These are phyloP conservation scores for Russula sp. DNA, from an alignment of 768 basidiomycete genomes.

Conservation along the genomic window DNA sequence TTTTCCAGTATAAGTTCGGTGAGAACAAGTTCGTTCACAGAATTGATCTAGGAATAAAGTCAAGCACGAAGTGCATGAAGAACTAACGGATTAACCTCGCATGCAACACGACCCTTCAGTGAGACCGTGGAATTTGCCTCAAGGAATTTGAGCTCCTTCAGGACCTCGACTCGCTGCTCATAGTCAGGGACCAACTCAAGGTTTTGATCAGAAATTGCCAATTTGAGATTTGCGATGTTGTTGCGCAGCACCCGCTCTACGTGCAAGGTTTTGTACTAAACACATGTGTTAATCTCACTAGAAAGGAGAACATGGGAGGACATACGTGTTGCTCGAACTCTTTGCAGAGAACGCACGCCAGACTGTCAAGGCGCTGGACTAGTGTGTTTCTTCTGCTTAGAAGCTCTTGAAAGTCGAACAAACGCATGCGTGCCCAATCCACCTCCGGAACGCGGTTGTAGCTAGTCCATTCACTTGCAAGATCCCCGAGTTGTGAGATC, in stretches of 20 bases:
- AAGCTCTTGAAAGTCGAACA: constrained; percentile 88
- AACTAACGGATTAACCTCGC: constrained; percentile 58
- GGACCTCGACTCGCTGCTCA: constrained; percentile 85
- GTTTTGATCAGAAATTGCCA: constrained; percentile 93
- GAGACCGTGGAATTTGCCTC: constrained; percentile 94
- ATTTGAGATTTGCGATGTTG: constrained; percentile 71
- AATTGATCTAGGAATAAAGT: constrained; percentile 73
- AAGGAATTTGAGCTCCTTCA: constrained; percentile 89
- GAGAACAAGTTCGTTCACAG: constrained; percentile 91
- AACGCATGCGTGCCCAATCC: constrained; percentile 77
- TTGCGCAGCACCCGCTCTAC: constrained; percentile 65
- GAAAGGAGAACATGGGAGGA: constrained; percentile 13
- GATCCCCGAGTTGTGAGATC: constrained; percentile 41
- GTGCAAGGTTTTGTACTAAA: constrained; percentile 73
- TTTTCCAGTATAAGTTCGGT: constrained; percentile 98
- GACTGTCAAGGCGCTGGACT: constrained; percentile 37
- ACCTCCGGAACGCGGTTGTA: constrained; percentile 55
- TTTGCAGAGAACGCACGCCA: constrained; percentile 52
- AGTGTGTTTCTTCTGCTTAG: constrained; percentile 54
- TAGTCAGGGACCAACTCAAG: constrained; percentile 95
- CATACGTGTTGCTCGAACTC: constrained; percentile 75
- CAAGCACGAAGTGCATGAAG: background rate
- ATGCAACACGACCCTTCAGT: constrained; percentile 95
- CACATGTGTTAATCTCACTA: constrained; percentile 16
- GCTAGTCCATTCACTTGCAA: constrained; percentile 55